A percentile compares a stretch with the other conserved stretches of the same genome.
phyloP scores from a whole-genome alignment of 2,329 filamentous ascomycete genomes.

The Diaporthe vaccinii region DNA sequence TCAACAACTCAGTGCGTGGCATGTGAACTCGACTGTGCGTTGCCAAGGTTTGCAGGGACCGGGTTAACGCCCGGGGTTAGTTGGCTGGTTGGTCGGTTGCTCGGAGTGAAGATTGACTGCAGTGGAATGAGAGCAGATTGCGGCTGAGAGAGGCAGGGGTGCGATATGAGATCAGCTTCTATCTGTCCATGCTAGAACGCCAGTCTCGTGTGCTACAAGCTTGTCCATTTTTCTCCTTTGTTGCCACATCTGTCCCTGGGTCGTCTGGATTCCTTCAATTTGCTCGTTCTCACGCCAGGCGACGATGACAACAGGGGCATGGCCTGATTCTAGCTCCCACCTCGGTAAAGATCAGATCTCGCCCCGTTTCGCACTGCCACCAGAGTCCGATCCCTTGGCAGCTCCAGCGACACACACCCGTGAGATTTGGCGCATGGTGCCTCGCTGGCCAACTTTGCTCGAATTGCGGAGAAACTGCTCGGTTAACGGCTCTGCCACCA shows the following conservation, averaged over 20 bases:
- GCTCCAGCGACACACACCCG: background rate
- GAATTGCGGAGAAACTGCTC: background rate
- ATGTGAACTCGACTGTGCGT: background rate
- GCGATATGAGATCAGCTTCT: background rate
- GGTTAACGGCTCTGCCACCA: background rate
- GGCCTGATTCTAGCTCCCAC: background rate
- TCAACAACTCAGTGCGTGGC: background rate
- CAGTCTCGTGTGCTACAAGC: background rate
- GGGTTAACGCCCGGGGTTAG: background rate
- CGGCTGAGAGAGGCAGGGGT: background rate
- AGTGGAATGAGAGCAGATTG: background rate
- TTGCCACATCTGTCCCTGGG: background rate
- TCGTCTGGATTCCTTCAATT: background rate
- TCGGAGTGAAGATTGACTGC: background rate
- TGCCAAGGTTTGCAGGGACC: background rate
- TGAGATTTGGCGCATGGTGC: background rate
- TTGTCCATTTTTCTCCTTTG: background rate
- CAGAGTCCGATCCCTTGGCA: slow-evolving; percentile 21
- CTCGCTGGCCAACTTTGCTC: no score
- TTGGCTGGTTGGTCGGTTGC: background rate
- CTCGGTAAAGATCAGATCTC: slow-evolving; percentile 18
- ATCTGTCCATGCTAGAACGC: background rate
- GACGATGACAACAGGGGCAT: background rate
- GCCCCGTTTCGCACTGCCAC: slow-evolving; percentile 9
- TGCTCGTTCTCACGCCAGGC: background rate